Evolutionary conservation across 2,329 filamentous ascomycete genomes (phyloP), one percentile per base, ranked within the genome.

Genomic region (Coleophoma eucalyptorum): DNA sequence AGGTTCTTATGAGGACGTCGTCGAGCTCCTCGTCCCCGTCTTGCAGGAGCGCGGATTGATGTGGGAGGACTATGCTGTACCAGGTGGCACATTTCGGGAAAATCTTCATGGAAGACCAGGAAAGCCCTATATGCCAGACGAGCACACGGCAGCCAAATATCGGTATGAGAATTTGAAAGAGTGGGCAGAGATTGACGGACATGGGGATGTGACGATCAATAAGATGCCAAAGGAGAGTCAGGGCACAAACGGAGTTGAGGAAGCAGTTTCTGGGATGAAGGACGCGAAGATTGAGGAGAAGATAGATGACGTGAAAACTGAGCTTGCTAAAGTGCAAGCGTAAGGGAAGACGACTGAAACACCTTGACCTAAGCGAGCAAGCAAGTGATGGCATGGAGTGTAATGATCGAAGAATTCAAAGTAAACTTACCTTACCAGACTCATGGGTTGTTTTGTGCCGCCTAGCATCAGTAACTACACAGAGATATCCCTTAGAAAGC

Each of bases 1-100:
- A 0, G 77, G 79, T 48, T 82, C 82, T 0, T 88, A 87, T 68
- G 77, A 82, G 52, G 84, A 88, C 55, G 79, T 88, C 13, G 76
- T 82, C 31, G 81, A 87, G 20, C 70, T 86, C 0, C 66, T 88
- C 3, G 64, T 88, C 1, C 85, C 84, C 0, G 85, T 87, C 55
- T 70, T 89, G 12, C 76, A 73, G 20, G 69, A 68, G 13, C 71
- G 84, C 12, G 81, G 82, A 0, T 61, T 83, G 13, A 82, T 84
- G 64, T 54, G 54, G 52, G 65, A 74, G 8, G 71, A 73, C 41
- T 76, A 76, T 56, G 70, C 73, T 5, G 77, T 81, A 1, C 75
- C 76, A 1, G 75, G 74, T 2, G 80, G 79, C 0, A 83, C 79
- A 0, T 82, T 81, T 55, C 69, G 81, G 6, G 81, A 84, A 65